These are phyloP conservation scores for Triticum aestivum DNA, from an alignment of 176 grass and related monocot genomes.

Conservation along the genomic window DNA sequence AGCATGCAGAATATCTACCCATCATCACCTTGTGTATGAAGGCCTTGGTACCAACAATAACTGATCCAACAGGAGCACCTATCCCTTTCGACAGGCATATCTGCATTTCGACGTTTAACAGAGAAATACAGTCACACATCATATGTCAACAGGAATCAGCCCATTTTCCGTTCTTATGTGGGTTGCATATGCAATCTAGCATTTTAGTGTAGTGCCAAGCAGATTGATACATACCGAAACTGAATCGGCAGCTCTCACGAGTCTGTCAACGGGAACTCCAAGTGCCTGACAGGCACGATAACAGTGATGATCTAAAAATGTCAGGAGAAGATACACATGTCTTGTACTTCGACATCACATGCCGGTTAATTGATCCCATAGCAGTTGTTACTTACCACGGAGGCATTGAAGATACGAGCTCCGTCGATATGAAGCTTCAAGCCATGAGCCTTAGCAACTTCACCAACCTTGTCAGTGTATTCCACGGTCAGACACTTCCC, in stretches of 20 bases:
- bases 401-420: conserved; percentile 93
- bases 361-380: neutral
- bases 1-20: neutral
- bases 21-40: conserved; percentile 75
- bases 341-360: neutral
- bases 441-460: conserved; percentile 60
- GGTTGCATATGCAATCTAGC: neutral
- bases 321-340: neutral
- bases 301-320: neutral
- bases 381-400: conserved; percentile 82
- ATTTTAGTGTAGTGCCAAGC: neutral
- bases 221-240: conserved; percentile 60
- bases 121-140: neutral
- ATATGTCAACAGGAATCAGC: neutral
- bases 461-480: conserved; percentile 77
- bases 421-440: conserved; percentile 92
- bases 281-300: conserved; percentile 49
- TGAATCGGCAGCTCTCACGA: conserved; percentile 84
- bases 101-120: conserved; percentile 31
- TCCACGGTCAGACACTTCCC: conserved; percentile 71
- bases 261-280: conserved; percentile 76
- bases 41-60: conserved; percentile 60
- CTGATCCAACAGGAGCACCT: conserved; percentile 86
- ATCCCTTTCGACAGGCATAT: conserved; percentile 91
- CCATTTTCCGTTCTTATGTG: neutral